Conservation (phyloP, 345 rosid genomes). For the Euclidium syriacum region DNA sequence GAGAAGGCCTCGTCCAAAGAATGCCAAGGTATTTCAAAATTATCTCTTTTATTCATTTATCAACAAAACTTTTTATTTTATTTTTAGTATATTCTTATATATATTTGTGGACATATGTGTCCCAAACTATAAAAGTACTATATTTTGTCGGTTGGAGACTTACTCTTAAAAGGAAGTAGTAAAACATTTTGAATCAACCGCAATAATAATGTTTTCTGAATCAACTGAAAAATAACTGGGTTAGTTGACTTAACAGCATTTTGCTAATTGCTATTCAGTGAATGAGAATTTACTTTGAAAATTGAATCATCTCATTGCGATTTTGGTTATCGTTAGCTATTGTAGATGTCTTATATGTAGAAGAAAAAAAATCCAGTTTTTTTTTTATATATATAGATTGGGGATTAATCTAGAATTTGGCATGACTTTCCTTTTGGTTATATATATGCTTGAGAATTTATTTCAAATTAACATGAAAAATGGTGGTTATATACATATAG, state of each 20-base stretch:
- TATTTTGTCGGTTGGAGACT: conserved; percentile 25
- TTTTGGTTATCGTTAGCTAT: too few species aligned
- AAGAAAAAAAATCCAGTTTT: too few species aligned
- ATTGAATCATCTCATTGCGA: too few species aligned
- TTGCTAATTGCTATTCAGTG: too few species aligned
- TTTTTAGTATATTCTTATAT: background rate
- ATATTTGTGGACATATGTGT: conserved; percentile 2
- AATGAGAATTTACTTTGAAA: too few species aligned
- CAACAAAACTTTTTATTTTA: background rate
- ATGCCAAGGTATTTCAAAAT: conserved; percentile 57
- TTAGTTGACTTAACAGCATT: background rate
- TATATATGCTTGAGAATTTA: too few species aligned
- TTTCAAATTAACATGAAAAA: background rate
- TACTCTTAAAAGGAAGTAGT: background rate
- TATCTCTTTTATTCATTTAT: background rate
- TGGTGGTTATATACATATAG: conserved; percentile 23
- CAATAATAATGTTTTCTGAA: background rate
- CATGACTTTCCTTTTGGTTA: too few species aligned
- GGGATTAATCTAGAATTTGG: too few species aligned
- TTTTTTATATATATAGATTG: too few species aligned
- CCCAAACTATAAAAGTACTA: background rate
- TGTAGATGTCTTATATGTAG: too few species aligned
- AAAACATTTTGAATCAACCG: background rate
- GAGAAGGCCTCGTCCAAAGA: conserved; percentile 82
- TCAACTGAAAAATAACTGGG: conserved; percentile 5